phyloP scores from a whole-genome alignment of 2,329 filamentous ascomycete species.

The Colletotrichum sp. region DNA sequence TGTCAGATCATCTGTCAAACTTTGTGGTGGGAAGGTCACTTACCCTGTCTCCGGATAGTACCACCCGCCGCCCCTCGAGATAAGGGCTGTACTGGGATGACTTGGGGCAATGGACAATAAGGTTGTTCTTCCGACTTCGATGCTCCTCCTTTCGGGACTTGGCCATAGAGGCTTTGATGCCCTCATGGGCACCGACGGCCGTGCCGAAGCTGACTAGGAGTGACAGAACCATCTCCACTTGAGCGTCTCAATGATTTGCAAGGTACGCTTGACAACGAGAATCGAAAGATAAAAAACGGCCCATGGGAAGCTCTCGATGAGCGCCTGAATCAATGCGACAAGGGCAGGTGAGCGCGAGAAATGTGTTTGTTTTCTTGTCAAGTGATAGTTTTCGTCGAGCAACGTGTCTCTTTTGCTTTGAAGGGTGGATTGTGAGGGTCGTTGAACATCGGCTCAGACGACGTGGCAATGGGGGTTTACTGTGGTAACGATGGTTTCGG shows the following conservation, averaged over 20 bases:
- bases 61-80: constrained; percentile 50
- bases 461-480: background rate
- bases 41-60: constrained; percentile 49
- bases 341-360: background rate
- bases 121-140: constrained; percentile 51
- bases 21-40: background rate
- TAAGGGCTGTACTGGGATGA: constrained; percentile 46
- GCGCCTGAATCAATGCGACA: background rate
- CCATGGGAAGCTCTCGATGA: background rate
- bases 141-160: constrained; percentile 51
- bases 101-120: constrained; percentile 51
- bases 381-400: background rate
- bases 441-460: background rate
- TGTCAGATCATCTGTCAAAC: background rate
- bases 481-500: background rate
- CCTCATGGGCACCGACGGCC: constrained; percentile 51
- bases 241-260: background rate
- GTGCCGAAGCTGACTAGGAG: constrained; percentile 46
- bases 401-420: background rate
- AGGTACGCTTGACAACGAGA: background rate
- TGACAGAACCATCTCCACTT: constrained; percentile 27
- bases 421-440: background rate
- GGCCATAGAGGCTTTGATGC: constrained; percentile 51
- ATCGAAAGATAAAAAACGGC: background rate
- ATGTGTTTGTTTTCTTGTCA: background rate